Percentiles rank a stretch among this genome's conserved stretches.
phyloP scores from a whole-genome alignment of 2,329 filamentous ascomycete genomes.

The Rhynchosporium agropyri region DNA sequence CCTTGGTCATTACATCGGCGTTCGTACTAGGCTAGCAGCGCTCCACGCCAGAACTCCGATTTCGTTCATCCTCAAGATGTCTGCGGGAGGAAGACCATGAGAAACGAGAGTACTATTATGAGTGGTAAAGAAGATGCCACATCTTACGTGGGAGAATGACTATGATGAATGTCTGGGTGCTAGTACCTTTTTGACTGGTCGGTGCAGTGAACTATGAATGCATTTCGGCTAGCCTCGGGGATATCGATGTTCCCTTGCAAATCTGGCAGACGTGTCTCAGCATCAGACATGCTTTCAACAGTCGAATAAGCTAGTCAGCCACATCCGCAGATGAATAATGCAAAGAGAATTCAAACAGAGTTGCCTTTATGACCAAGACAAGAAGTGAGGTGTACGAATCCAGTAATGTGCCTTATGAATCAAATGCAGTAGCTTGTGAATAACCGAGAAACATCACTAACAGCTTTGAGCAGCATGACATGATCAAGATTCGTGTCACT shows the following conservation, averaged over 20 bases:
- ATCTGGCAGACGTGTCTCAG: constrained; percentile 21
- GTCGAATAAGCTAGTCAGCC: constrained; percentile 40
- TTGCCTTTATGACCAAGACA: too few species aligned
- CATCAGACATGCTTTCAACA: constrained; percentile 35
- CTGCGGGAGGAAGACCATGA: constrained; percentile 30
- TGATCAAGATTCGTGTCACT: too few species aligned
- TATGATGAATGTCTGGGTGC: constrained; percentile 32
- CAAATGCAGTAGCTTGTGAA: too few species aligned
- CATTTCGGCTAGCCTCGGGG: constrained; percentile 25
- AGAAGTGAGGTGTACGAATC: too few species aligned
- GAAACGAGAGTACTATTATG: constrained; percentile 35
- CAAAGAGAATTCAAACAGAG: constrained; percentile 35
- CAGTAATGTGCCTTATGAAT: too few species aligned
- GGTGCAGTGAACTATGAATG: constrained; percentile 28
- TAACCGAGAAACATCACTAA: too few species aligned
- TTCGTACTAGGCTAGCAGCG: constrained; percentile 38
- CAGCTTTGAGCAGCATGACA: too few species aligned
- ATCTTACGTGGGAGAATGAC: constrained; percentile 24
- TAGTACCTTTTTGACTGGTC: constrained; percentile 29
- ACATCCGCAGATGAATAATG: constrained; percentile 40
- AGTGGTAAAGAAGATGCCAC: constrained; percentile 34
- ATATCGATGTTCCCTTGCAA: constrained; percentile 23
- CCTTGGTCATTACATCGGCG: constrained; percentile 41
- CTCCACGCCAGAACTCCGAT: constrained; percentile 30
- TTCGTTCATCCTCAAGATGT: constrained; percentile 32